Percentiles rank a stretch among this genome's conserved stretches.
These are phyloP conservation scores for Suillus weaverae DNA, from an alignment of 768 basidiomycete species.

Conservation along the genomic window DNA sequence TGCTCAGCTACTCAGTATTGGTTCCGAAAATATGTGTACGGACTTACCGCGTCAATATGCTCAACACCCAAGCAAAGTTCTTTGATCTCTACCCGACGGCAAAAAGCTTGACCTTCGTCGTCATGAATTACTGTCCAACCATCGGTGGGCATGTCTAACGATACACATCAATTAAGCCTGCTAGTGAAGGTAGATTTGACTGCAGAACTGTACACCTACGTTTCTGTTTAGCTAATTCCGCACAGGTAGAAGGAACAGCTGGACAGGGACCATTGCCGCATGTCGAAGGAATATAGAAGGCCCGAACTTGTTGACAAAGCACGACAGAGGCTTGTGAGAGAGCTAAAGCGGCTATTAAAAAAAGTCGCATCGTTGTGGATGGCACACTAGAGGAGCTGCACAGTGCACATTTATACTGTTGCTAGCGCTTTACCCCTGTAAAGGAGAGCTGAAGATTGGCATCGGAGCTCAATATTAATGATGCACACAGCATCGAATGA, in stretches of 20 bases:
- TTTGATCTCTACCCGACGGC: not conserved
- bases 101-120: not conserved
- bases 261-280: no score
- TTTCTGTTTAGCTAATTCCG: not conserved
- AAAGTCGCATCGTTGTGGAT: not conserved
- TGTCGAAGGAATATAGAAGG: not conserved
- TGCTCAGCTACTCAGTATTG: not conserved
- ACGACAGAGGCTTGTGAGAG: not conserved
- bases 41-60: not conserved
- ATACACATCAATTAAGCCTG: not conserved
- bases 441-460: no score
- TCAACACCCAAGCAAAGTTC: not conserved
- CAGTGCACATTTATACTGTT: not conserved
- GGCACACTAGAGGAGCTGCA: not conserved
- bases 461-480: no score
- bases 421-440: not conserved
- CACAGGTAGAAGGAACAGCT: not conserved
- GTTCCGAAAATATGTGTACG: not conserved
- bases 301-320: not conserved
- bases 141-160: not conserved
- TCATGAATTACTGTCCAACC: not conserved
- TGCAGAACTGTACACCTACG: not conserved
- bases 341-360: not conserved
- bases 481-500: no score
- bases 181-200: not conserved